Evolutionary conservation across 2,329 filamentous ascomycete species (phyloP).

Genomic region (Neurospora sp.): DNA sequence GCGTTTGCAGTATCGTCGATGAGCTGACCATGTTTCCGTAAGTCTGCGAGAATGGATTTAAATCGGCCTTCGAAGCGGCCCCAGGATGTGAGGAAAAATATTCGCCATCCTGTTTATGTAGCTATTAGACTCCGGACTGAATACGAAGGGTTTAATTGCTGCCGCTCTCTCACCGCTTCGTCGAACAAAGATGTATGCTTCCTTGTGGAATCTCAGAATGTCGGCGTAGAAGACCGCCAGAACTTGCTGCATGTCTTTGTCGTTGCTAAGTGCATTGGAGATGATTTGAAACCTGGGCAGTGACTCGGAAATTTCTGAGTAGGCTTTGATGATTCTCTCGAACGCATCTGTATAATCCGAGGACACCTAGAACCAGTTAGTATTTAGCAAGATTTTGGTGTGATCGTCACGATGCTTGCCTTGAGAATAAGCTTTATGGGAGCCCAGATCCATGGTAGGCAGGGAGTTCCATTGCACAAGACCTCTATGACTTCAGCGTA

Average conservation of each 20-base stretch:
- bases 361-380: conserved; percentile 11
- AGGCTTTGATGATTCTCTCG: conserved; percentile 31
- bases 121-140: no score
- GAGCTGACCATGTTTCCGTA: conserved; percentile 22
- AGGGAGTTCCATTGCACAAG: conserved; percentile 37
- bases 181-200: conserved; percentile 35
- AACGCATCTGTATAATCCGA: conserved; percentile 30
- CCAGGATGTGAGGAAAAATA: conserved; percentile 28
- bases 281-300: conserved; percentile 30
- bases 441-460: conserved; percentile 36
- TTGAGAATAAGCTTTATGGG: conserved; percentile 30
- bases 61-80: conserved; percentile 25
- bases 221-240: conserved; percentile 36
- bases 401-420: conserved; percentile 9
- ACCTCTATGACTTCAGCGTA: conserved; percentile 33
- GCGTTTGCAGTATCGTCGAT: conserved; percentile 27
- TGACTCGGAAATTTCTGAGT: conserved; percentile 28
- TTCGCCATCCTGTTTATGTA: conserved; percentile 23
- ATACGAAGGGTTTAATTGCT: no score
- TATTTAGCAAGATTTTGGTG: neutral
- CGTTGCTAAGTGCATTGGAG: conserved; percentile 17
- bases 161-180: conserved; percentile 18
- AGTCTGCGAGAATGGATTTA: conserved; percentile 25
- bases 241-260: conserved; percentile 29
- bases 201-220: conserved; percentile 37